A percentile compares a stretch with the other conserved stretches of the same genome.
Conservation (phyloP, 2,329 filamentous ascomycete genomes). For the Zopfia rhizophila region DNA sequence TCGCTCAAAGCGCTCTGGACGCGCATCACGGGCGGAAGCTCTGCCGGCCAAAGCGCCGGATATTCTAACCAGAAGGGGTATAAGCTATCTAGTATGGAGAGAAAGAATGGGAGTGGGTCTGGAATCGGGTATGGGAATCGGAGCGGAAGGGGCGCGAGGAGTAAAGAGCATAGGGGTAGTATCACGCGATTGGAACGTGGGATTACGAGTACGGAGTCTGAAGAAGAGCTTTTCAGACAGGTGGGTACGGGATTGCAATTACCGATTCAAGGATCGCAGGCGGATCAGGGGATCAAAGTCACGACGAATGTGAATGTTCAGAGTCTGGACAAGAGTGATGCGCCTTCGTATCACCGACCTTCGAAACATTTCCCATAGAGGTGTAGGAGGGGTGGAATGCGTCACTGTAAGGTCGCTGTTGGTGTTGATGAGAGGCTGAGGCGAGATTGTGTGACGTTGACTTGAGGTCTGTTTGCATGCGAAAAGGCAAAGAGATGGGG, state of each 20-base stretch:
- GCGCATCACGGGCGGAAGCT: slow-evolving; percentile 17
- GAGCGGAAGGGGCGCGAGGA: slow-evolving; percentile 4
- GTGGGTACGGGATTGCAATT: slow-evolving; percentile 2
- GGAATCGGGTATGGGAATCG: too few relatives aligned
- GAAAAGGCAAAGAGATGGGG: too few relatives aligned
- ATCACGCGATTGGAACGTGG: slow-evolving; percentile 24
- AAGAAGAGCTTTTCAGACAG: slow-evolving; percentile 30
- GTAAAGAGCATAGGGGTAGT: slow-evolving; percentile 19
- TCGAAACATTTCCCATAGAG: too few relatives aligned
- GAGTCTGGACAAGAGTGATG: too few relatives aligned
- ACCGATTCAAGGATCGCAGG: neutral
- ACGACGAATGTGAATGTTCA: slow-evolving; percentile 16
- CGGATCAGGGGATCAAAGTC: slow-evolving; percentile 13
- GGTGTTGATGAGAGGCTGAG: too few relatives aligned
- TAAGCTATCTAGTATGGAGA: slow-evolving; percentile 15
- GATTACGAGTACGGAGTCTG: slow-evolving; percentile 19
- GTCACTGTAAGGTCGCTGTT: too few relatives aligned
- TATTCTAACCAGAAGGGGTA: slow-evolving; percentile 14
- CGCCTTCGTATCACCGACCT: too few relatives aligned
- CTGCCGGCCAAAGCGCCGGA: slow-evolving; percentile 3
- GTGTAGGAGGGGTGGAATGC: too few relatives aligned
- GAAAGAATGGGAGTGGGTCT: slow-evolving; percentile 1
- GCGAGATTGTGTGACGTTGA: too few relatives aligned
- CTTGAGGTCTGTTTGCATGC: too few relatives aligned
- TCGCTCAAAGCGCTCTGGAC: slow-evolving; percentile 45